Evolutionary conservation across 2,329 filamentous ascomycete species (phyloP), one percentile per base, ranked within the genome.

Genomic region (Rutstroemia sp.): DNA sequence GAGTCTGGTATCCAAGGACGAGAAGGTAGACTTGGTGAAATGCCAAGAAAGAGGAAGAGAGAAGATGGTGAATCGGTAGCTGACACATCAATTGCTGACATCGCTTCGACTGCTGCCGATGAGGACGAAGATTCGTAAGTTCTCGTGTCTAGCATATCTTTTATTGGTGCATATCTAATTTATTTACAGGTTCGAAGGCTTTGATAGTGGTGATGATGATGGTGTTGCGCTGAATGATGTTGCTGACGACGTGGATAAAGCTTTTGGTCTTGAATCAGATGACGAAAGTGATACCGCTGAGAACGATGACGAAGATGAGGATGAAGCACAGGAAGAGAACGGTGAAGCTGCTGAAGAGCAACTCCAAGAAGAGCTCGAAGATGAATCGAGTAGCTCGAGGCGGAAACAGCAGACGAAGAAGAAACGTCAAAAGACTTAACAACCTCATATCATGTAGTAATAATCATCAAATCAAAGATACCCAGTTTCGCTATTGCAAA

Each of bases 21-120:
- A 48, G 81, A 88, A 59, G 91, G 91, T 12, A 81, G 83, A 63
- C 76, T 95, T 0, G 92, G 92, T 18, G 90, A 96, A 72, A 96
- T 95, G 85, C 83, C 82, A 44, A 86, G 84, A 73, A 89, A 95
- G 74, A 87, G 92, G 66, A 85, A 85, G 65, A 74, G 76, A 16
- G 81, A 83, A 16, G 81, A 83, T 18, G 81, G 83, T 23, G 70
- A 70, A 5, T 75, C 75, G 18, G 71, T 74, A 4, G 71, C 72
- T 37, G 75, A 71, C 50, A 70, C 70, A 9, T 71, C 69, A 14
- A 67, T 71, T 27, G 69, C 70, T 30, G 68, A 68, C 14, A 65
- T 64, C 3, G 61, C 69, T n/a, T 70, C 68, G 2, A 63, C 63
- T 12, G 69, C 59, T 9, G 52, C 54, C 21, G 59, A 59, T 48